Base-by-base conservation (phyloP, 805 yeast species). In the Cyberlindnera mrakii region DNA sequence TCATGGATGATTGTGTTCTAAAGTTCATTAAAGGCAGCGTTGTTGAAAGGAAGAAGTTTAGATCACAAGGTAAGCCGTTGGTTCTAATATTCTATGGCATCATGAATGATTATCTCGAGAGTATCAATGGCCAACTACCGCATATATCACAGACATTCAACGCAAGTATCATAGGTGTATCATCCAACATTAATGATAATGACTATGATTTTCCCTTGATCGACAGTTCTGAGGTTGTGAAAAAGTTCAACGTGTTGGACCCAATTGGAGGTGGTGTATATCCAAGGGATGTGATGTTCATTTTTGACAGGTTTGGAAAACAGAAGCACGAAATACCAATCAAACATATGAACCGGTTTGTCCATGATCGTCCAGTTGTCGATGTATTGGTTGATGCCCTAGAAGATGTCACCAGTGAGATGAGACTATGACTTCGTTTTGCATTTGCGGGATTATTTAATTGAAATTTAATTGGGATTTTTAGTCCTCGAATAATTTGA, bases 251-350 rank as follows among this genome's bases (percentile, higher is more conserved):
- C n/a, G 54, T 49, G 1, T 15, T 54, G 25, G 62, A 58, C 35
- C 62, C 62, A 8, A 16, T 56, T 15, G 62, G 62, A 16, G 62
- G 62, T 33, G 60, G 60, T 38, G 52, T 55, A 1, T 58, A 58
- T 37, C 62, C 62, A 0, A 33, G 50, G 18, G 62, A 58, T 30
- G 46, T 51, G 13, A 30, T 58, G 11, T 33, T 56, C 11, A 45
- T 56, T 13, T 58, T 46, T 36, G 59, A 55, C 39, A 40, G 41
- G 14, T 18, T 18, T 17, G 61, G 61, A 1, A 41, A 17, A 6
- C 42, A 46, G 16, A 46, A 43, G 34, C 18, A 39, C 2, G 49
- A 51, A 23, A 46, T 55, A 11, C 46, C 55, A 6, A 27, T 55
- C 2, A 35, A 42, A 10, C 35, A 35, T 5, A 36, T 41, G 34